phyloP scores from a whole-genome alignment of 169 alveolate species.

The Eimeria sp. region DNA sequence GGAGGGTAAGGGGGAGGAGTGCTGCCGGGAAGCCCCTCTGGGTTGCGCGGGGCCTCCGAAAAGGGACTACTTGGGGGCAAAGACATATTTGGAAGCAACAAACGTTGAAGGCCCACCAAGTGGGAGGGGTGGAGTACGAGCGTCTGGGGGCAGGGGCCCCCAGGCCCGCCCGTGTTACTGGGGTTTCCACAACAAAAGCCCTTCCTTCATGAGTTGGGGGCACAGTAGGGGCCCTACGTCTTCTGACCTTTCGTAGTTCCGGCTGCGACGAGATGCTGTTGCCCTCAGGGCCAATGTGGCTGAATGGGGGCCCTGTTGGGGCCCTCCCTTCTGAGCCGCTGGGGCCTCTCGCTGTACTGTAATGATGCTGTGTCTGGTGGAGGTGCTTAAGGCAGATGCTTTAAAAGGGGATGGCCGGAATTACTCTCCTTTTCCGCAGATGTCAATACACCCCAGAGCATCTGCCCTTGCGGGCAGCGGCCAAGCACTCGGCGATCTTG shows the following conservation, averaged over 20 bases:
- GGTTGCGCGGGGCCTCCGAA: conserved; percentile 5
- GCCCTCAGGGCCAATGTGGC: background rate
- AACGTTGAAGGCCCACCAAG: background rate
- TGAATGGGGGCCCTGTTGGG: background rate
- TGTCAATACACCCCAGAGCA: too few species aligned
- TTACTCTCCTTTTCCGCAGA: too few species aligned
- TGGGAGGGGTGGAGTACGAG: background rate
- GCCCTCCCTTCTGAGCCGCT: background rate
- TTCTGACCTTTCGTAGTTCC: background rate
- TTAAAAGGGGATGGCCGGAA: too few species aligned
- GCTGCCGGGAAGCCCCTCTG: background rate
- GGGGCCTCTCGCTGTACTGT: background rate
- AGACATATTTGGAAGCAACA: background rate
- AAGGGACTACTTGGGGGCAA: background rate
- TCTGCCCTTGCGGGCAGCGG: too few species aligned
- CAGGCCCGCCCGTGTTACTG: background rate
- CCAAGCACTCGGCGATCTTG: too few species aligned
- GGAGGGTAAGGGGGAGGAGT: background rate
- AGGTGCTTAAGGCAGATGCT: too few species aligned
- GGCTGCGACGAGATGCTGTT: too few species aligned
- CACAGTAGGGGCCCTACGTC: background rate
- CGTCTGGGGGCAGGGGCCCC: conserved; percentile 15
- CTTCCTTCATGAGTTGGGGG: background rate
- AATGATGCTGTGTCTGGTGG: background rate
- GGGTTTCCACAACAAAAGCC: background rate